phyloP scores from a whole-genome alignment of 2,329 filamentous ascomycete species.

The Alternaria novae-zelandiae region DNA sequence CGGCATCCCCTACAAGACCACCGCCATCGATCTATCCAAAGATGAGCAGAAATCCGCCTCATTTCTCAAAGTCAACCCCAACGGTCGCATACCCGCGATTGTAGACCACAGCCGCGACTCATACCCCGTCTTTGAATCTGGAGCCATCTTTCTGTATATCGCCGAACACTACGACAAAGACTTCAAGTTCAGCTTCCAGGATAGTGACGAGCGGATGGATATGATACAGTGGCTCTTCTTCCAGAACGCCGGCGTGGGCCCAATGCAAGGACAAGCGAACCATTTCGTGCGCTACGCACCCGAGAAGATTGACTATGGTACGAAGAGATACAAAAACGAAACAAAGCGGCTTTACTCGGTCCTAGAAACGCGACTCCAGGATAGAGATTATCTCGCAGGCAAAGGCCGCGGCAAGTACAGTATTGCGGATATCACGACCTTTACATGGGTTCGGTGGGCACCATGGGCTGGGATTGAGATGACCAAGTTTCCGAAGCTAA shows the following conservation, averaged over 20 bases:
- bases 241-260: constrained; percentile 78
- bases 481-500: constrained; percentile 65
- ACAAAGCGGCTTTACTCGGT: constrained; percentile 79
- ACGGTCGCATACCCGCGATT: constrained; percentile 84
- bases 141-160: constrained; percentile 81
- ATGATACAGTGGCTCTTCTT: constrained; percentile 72
- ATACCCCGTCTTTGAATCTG: constrained; percentile 79
- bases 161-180: constrained; percentile 79
- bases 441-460: constrained; percentile 74
- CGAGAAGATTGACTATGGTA: constrained; percentile 78
- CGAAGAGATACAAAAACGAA: constrained; percentile 81
- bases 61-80: constrained; percentile 88
- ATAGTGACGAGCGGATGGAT: constrained; percentile 76
- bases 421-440: constrained; percentile 74
- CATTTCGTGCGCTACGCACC: constrained; percentile 83
- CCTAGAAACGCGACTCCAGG: constrained; percentile 70
- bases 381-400: constrained; percentile 62
- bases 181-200: constrained; percentile 79
- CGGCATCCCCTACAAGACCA: constrained; percentile 48
- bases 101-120: constrained; percentile 72
- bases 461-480: constrained; percentile 69
- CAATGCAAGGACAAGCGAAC: constrained; percentile 78
- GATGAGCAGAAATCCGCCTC: constrained; percentile 78
- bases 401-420: constrained; percentile 62
- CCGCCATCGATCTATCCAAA: constrained; percentile 66